Base-by-base conservation (phyloP, 2,329 filamentous ascomycete species). In the Ambrosiella cleistominuta region DNA sequence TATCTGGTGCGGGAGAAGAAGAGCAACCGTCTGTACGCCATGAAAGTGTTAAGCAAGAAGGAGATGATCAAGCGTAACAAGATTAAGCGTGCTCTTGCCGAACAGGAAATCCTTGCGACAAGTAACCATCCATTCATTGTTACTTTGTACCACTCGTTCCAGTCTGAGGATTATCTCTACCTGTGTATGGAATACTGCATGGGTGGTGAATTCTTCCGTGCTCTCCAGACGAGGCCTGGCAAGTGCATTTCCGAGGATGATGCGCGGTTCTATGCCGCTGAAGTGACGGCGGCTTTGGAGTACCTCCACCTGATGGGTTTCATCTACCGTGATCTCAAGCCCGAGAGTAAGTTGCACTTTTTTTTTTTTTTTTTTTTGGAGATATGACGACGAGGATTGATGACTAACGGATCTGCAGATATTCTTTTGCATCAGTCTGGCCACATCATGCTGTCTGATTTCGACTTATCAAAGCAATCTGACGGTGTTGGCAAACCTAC, bases 11-110 rank as follows among this genome's bases (percentile, higher is more conserved):
- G 89, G 64, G 93, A 98, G 72, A 98, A 98, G 81, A 97, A 97
- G 79, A 95, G 90, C 66, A 84, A 83, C 64, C 80, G 93, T 64
- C 73, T 98, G 56, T 98, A 97, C 72, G 93, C 93, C 57, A 98
- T 98, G 93, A 98, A 98, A 74, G 93, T 98, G 5, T 70, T 98
- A 70, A 97, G 90, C 78, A 98, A 98, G 73, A 96, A 97, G 76
- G 93, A 98, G 71, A 98, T 98, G 93, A 98, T 98, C 72, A 98
- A 98, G 75, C 86, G 93, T 60, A 98, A 98, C 77, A 98, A 98
- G 79, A 98, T 98, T 74, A 98, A 98, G 79, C 83, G 93, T 68
- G 93, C 93, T 12, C 77, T 98, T 64, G 93, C 93, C 42, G 93
- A 98, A 72, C 93, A 97, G 69, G 93, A 98, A 70, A 98, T 98